Percentiles rank a stretch among this genome's conserved stretches.
These are phyloP conservation scores for Aspergillus latus DNA, from an alignment of 2,329 filamentous ascomycete species.

Conservation along the genomic window DNA sequence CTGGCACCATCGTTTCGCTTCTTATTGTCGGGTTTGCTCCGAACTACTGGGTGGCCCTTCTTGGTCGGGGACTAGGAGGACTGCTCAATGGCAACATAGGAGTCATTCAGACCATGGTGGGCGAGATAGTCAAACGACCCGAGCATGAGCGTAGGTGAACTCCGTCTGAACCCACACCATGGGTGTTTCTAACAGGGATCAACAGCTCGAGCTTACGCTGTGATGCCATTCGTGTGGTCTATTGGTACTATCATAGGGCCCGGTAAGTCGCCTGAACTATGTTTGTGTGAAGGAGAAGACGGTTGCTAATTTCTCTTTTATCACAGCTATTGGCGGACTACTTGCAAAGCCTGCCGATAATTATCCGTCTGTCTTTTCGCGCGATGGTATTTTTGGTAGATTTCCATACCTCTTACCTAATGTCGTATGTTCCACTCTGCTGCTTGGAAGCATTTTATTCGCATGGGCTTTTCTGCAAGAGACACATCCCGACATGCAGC, in stretches of 20 bases:
- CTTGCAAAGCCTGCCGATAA: slow-evolving; percentile 75
- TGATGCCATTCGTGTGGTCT: slow-evolving; percentile 94
- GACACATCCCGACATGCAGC: slow-evolving; percentile 81
- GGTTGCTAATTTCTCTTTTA: slow-evolving; percentile 15
- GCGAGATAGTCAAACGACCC: slow-evolving; percentile 77
- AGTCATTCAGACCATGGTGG: slow-evolving; percentile 90
- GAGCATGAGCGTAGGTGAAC: slow-evolving; percentile 75
- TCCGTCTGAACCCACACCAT: background rate
- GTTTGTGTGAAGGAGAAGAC: background rate
- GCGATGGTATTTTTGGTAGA: slow-evolving; percentile 66
- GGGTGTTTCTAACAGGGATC: background rate
- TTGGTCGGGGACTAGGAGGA: slow-evolving; percentile 74
- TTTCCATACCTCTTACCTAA: slow-evolving; percentile 92
- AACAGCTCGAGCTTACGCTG: slow-evolving; percentile 75
- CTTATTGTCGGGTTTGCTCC: slow-evolving; percentile 77
- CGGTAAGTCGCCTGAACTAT: slow-evolving; percentile 25
- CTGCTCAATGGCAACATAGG: slow-evolving; percentile 89
- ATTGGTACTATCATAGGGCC: slow-evolving; percentile 88
- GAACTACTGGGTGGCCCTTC: slow-evolving; percentile 80
- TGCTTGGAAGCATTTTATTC: slow-evolving; percentile 74
- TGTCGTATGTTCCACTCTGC: slow-evolving; percentile 73
- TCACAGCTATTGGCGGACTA: slow-evolving; percentile 72
- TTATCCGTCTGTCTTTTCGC: slow-evolving; percentile 70
- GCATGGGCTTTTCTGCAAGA: slow-evolving; percentile 83
- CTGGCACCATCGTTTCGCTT: slow-evolving; percentile 80